Evolutionary conservation across 495 filamentous ascomycete genomes (phyloP).

Genomic region (Annulohypoxylon bovei): DNA sequence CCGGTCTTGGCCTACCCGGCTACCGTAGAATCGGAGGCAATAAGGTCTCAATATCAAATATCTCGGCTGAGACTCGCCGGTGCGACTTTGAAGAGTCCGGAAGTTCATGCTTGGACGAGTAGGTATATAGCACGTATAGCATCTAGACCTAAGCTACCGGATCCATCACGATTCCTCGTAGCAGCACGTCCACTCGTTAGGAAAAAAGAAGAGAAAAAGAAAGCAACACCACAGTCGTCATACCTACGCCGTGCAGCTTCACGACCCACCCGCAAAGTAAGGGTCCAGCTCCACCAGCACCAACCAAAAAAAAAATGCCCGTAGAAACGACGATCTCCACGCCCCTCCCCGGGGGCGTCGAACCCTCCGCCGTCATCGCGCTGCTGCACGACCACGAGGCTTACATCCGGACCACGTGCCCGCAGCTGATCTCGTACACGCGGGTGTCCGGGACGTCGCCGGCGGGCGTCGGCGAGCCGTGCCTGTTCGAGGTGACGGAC

Average conservation of each 20-base stretch:
- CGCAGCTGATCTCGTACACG: slow-evolving; percentile 46
- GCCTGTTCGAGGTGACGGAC: slow-evolving; percentile 37
- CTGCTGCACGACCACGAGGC: slow-evolving; percentile 67
- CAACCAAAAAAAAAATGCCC: too few species aligned
- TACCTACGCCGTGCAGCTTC: too few species aligned
- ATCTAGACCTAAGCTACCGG: not conserved
- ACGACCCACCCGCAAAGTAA: too few species aligned
- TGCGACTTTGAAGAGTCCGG: not conserved
- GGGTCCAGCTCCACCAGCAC: too few species aligned
- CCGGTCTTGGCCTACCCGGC: not conserved
- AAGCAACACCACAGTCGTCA: not conserved
- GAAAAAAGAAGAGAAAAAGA: not conserved
- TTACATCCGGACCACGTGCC: slow-evolving; percentile 53
- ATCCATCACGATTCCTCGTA: not conserved
- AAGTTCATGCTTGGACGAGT: not conserved
- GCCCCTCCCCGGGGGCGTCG: slow-evolving; percentile 63
- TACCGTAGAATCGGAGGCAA: not conserved
- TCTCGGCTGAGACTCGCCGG: not conserved
- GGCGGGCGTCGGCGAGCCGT: slow-evolving; percentile 25
- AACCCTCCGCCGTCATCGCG: slow-evolving; percentile 63
- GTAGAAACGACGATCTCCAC: slow-evolving; percentile 53
- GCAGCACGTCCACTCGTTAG: not conserved
- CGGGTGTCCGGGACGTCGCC: slow-evolving; percentile 9
- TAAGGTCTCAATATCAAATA: not conserved
- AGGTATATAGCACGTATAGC: slow-evolving; percentile 9